These are phyloP conservation scores for Cicer chorassanicum DNA, from an alignment of 306 rosid species.

Conservation along the genomic window DNA sequence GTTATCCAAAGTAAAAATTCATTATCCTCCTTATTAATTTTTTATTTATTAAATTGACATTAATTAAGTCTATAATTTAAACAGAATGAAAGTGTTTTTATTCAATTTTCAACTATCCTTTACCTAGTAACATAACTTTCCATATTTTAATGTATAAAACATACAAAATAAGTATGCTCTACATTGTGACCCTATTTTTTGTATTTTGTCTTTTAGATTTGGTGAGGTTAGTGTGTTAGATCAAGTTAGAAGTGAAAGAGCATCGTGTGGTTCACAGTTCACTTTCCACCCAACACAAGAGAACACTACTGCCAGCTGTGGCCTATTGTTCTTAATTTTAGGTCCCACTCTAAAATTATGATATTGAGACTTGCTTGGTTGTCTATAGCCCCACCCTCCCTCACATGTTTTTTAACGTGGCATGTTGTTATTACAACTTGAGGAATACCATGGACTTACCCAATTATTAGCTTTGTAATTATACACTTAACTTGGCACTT, in stretches of 20 bases:
- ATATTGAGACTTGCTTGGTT: slow-evolving; percentile 46
- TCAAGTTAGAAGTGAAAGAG: not conserved
- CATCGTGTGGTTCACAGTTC: slow-evolving; percentile 49
- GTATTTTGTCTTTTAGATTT: not conserved
- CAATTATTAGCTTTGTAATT: slow-evolving; percentile 34
- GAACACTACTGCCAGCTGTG: slow-evolving; percentile 49
- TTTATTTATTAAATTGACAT: too few relatives aligned
- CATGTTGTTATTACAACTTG: slow-evolving; percentile 33
- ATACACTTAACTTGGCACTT: not conserved
- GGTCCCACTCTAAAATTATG: slow-evolving; percentile 42
- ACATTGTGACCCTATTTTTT: not conserved
- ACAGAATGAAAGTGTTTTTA: too few relatives aligned
- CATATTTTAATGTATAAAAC: not conserved
- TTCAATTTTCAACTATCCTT: too few relatives aligned
- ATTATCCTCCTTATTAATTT: too few relatives aligned
- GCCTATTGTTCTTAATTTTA: slow-evolving; percentile 24
- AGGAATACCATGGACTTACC: slow-evolving; percentile 12
- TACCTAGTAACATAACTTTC: too few relatives aligned
- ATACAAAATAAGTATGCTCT: not conserved
- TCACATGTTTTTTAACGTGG: slow-evolving; percentile 47
- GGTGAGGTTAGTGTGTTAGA: not conserved
- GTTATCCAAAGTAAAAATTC: too few relatives aligned
- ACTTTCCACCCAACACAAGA: slow-evolving; percentile 43
- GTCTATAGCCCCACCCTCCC: slow-evolving; percentile 36
- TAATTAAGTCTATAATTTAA: too few relatives aligned